A percentile compares a stretch with the other conserved stretches of the same genome.
phyloP scores from a whole-genome alignment of 108 stramenopile species.

The Pelagomonas calceolata region DNA sequence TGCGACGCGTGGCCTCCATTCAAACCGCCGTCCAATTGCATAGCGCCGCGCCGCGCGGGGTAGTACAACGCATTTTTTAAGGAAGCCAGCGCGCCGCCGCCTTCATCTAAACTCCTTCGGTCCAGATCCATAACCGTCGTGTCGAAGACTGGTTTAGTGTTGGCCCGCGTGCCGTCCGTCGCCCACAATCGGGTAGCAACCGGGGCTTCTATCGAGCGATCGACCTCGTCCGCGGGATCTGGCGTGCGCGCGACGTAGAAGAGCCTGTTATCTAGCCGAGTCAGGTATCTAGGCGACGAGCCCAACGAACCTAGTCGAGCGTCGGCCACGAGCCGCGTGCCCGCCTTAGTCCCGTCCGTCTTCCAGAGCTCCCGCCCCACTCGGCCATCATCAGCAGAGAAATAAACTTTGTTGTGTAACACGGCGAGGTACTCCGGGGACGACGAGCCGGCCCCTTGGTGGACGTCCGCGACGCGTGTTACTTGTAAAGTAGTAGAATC shows the following conservation, averaged over 20 bases:
- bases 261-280: not conserved
- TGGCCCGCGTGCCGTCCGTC: slow-evolving; percentile 18
- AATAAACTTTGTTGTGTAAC: slow-evolving; percentile 5
- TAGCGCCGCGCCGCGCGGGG: slow-evolving; percentile 11
- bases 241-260: slow-evolving; percentile 13
- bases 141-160: slow-evolving; percentile 21
- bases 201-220: not conserved
- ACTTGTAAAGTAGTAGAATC: not conserved
- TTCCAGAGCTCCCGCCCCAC: slow-evolving; percentile 25
- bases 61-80: slow-evolving; percentile 15
- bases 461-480: slow-evolving; percentile 12
- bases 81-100: slow-evolving; percentile 12
- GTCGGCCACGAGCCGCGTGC: slow-evolving; percentile 14
- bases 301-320: slow-evolving; percentile 8
- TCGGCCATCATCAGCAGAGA: slow-evolving; percentile 25
- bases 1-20: not conserved
- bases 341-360: slow-evolving; percentile 21
- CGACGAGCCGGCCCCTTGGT: slow-evolving; percentile 15
- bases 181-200: slow-evolving; percentile 22
- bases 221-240: not conserved
- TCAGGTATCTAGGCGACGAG: slow-evolving; percentile 16
- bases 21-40: slow-evolving; percentile 2
- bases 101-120: slow-evolving; percentile 10
- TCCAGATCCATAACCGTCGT: slow-evolving; percentile 20
- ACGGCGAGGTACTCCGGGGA: slow-evolving; percentile 14